Evolutionary conservation across 202 grass and related monocot species (phyloP).

Genomic region (Alloteropsis angusta): DNA sequence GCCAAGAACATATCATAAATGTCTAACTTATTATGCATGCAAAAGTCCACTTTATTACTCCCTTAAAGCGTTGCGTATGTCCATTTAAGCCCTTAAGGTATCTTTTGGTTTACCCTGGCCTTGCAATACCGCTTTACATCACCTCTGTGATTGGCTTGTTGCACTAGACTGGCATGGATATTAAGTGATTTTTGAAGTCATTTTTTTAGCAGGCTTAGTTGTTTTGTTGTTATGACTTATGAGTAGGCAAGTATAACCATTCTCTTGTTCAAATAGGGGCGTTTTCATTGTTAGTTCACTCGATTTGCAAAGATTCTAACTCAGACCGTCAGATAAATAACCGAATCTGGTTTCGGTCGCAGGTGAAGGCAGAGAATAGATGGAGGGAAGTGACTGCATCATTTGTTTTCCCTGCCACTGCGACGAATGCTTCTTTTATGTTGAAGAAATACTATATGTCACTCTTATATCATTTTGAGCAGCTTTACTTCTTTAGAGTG

Average conservation of each 20-base stretch:
- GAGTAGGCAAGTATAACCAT: background rate
- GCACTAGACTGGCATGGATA: background rate
- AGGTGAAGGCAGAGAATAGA: slow-evolving; percentile 79
- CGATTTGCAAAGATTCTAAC: slow-evolving; percentile 8
- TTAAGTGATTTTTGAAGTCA: background rate
- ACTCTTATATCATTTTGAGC: slow-evolving; percentile 83
- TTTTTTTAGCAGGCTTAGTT: background rate
- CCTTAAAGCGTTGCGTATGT: background rate
- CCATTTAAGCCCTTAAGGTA: background rate
- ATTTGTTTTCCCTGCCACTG: slow-evolving; percentile 78
- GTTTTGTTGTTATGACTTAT: background rate
- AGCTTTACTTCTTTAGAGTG: slow-evolving; percentile 63
- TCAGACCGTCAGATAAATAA: background rate
- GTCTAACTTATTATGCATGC: background rate
- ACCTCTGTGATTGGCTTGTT: background rate
- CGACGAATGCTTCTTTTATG: slow-evolving; percentile 87
- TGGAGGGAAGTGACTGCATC: slow-evolving; percentile 92
- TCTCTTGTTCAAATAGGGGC: slow-evolving; percentile 2
- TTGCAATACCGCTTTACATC: background rate
- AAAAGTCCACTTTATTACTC: background rate
- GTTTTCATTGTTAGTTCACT: slow-evolving; percentile 3
- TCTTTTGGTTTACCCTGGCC: background rate
- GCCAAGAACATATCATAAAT: background rate
- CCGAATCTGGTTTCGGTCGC: slow-evolving; percentile 21
- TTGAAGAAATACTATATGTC: slow-evolving; percentile 91